A percentile compares a stretch with the other conserved stretches of the same genome.
These are phyloP conservation scores for Marvania coccoides DNA, from an alignment of 139 green algal genomes.

Conservation along the genomic window DNA sequence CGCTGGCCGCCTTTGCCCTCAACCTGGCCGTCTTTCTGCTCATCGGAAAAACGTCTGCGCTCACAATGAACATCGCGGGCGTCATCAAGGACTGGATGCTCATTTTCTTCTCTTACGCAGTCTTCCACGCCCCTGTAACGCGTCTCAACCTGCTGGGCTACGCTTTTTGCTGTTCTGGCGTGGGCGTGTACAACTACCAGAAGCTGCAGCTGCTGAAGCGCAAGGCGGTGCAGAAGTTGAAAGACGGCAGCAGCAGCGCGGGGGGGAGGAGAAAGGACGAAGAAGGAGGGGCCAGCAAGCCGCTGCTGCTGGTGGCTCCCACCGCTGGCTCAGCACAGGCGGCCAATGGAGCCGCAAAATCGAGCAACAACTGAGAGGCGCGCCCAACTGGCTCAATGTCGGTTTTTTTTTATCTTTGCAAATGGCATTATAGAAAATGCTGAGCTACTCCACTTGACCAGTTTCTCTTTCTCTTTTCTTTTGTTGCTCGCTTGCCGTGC, in stretches of 20 bases:
- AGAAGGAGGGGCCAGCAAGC: background rate
- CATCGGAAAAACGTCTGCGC: constrained; percentile 87
- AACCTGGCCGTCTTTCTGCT: constrained; percentile 81
- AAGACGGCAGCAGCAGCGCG: background rate
- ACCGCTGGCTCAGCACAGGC: no score
- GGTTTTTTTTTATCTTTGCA: no score
- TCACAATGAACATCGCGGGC: constrained; percentile 96
- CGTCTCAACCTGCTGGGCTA: constrained; percentile 79
- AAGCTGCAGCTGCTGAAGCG: constrained; percentile 27
- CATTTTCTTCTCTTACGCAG: constrained; percentile 80
- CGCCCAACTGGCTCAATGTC: no score
- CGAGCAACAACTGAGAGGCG: no score
- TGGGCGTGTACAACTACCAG: constrained; percentile 35
- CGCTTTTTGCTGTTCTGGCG: constrained; percentile 43
- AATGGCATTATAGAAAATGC: no score
- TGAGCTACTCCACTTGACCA: no score
- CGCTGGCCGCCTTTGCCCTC: constrained; percentile 70
- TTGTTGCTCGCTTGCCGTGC: no score
- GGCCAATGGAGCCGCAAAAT: no score
- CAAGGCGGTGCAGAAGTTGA: constrained; percentile 7
- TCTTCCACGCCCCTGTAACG: constrained; percentile 86
- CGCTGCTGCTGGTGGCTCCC: background rate
- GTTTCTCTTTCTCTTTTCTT: no score
- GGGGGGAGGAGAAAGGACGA: background rate
- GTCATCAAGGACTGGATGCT: constrained; percentile 93